Evolutionary conservation across 768 basidiomycete species (phyloP), one percentile per base, ranked within the genome.

Genomic region (Serendipita indica): DNA sequence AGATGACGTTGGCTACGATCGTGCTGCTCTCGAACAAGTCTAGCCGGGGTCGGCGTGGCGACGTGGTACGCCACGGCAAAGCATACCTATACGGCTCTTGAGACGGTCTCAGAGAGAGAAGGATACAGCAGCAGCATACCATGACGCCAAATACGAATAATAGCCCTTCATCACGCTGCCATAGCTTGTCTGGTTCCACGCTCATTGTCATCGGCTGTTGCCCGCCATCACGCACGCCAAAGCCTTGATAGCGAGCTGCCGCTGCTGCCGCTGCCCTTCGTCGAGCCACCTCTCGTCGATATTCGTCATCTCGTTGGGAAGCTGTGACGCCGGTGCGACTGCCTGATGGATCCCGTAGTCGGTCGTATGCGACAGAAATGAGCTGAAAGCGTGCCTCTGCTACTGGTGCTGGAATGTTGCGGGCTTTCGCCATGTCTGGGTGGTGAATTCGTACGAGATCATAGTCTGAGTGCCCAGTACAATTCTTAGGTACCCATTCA

Each of bases 391-490:
- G 81, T 3, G 76, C 73, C 64, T 85, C 82, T 2, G 79, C 78
- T 2, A 74, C 66, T 37, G 78, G 77, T 0, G 77, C 64, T 4
- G 80, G 69, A 12, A 75, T 39, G 18, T 63, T 58, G 3, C 73
- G 73, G 27, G 73, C 72, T 7, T 70, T 66, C 22, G 74, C 72
- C 39, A 83, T 82, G 67, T 89, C 86, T 2, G 86, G 86, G 67
- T 89, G 86, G 68, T 88, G 86, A 60, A 86, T 74, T 37, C 82
- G 75, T 32, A 88, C 86, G 43, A 89, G 84, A 62, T 87, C 86
- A 65, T 80, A 86, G 68, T 88, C 86, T 89, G 63, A 16, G 14
- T 16, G 32, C 27, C 30, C 33, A 35, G 60, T 57, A 54, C 30
- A 7, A 27, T 10, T n/a, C n/a, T 54, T n/a, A 2, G 22, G 20